These are phyloP conservation scores for Kalaharituber pfeilii DNA, from an alignment of 2,329 filamentous ascomycete genomes.

Conservation along the genomic window DNA sequence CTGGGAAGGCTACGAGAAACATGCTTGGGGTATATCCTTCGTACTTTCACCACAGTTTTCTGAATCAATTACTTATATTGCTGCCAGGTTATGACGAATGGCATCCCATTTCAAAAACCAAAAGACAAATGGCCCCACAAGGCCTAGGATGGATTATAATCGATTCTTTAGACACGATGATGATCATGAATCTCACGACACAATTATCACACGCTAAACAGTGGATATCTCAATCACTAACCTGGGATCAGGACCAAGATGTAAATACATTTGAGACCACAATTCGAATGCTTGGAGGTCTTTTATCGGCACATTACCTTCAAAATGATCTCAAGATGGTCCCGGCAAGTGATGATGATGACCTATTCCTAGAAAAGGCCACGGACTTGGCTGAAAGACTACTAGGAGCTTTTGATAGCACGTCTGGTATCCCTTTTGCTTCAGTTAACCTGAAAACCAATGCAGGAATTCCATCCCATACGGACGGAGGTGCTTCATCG, in stretches of 20 bases:
- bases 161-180: constrained; percentile 87
- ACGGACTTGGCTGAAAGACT: constrained; percentile 80
- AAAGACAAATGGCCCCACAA: constrained; percentile 66
- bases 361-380: constrained; percentile 90
- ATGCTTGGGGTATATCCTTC: constrained; percentile 65
- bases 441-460: constrained; percentile 72
- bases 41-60: constrained; percentile 9
- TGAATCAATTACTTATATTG: constrained; percentile 21
- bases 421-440: constrained; percentile 72
- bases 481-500: constrained; percentile 72
- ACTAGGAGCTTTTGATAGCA: constrained; percentile 70
- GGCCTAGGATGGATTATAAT: constrained; percentile 98
- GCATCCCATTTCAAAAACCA: constrained; percentile 61
- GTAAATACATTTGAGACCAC: constrained; percentile 97
- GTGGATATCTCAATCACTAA: constrained; percentile 67
- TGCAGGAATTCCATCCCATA: constrained; percentile 62
- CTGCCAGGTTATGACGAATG: constrained; percentile 62
- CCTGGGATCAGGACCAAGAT: constrained; percentile 82
- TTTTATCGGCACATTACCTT: constrained; percentile 89
- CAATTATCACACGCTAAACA: constrained; percentile 68
- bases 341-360: constrained; percentile 55
- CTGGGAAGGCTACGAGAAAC: constrained; percentile 80
- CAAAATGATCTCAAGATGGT: constrained; percentile 66
- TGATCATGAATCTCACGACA: constrained; percentile 91
- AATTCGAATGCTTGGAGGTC: constrained; percentile 86